Base-by-base conservation (phyloP, 129 eudicot species). In the Chrysanthemum makinoi region DNA sequence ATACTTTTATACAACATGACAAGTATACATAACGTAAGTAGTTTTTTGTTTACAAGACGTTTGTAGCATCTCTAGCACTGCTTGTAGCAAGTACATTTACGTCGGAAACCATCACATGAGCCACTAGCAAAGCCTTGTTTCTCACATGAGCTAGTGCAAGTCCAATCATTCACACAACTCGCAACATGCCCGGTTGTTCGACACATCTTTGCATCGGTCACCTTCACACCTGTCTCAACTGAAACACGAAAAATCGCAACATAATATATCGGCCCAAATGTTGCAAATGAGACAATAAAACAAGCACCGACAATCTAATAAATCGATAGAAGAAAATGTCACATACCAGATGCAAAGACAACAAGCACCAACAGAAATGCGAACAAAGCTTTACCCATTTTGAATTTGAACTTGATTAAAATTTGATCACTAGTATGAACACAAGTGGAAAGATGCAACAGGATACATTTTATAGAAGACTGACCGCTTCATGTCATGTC, bases 161-260 rank as follows among this genome's bases (percentile, higher is more conserved):
- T 20, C 35, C 11, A 1, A 4, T 75, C 80, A 5, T 19, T 70
- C 4, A 13, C 0, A 50, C 81, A 81, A 20, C 74, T 48, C 0
- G 66, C 10, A 3, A 3, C 13, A 5, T 71, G 74, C 3, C 76
- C 3, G 0, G 66, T 58, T 5, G 77, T 47, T 35, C 6, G 7
- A 50, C 87, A 79, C 75, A 72, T 68, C 67, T 65, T 79, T 5
- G 75, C 81, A 62, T 79, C 84, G 1, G 47, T 68, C 66, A 26
- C 67, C 54, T 67, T 70, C 77, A 79, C 60, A 63, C 49, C 26
- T 48, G 14, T 72, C 59, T 66, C 75, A 11, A 58, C 86, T 74
- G 57, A 39, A 39, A 39, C 46, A 2, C 10, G 10, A 39, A 39
- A 39, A 39, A 39, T 39, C 9, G 7, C 44, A 39, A 0, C 66